These are phyloP conservation scores for Telopea speciosissima DNA, from an alignment of 177 flowering plant genomes.

Conservation along the genomic window DNA sequence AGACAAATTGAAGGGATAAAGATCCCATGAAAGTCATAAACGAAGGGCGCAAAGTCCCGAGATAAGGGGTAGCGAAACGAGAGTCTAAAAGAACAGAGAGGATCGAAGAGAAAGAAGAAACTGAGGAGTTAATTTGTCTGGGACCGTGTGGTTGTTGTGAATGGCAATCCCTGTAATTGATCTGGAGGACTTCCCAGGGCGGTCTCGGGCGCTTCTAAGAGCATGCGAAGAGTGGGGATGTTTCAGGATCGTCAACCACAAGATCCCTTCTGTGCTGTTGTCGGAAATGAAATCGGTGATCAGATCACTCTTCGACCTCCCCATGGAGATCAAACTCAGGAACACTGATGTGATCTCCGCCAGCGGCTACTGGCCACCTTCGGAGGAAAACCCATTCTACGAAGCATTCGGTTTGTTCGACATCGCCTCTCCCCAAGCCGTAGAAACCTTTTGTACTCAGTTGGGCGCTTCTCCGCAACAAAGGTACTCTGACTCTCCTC, in stretches of 20 bases:
- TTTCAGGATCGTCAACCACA: slow-evolving; percentile 50
- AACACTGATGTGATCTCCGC: slow-evolving; percentile 39
- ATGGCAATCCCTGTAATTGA: slow-evolving; percentile 40
- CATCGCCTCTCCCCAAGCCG: slow-evolving; percentile 27
- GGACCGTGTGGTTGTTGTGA: no score
- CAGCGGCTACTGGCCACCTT: slow-evolving; percentile 50
- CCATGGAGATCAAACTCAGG: slow-evolving; percentile 39
- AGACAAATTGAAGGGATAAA: no score
- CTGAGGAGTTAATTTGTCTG: no score
- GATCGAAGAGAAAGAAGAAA: no score
- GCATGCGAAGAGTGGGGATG: slow-evolving; percentile 54
- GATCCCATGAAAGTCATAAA: no score
- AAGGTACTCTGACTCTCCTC: slow-evolving; percentile 25
- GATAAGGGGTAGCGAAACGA: no score
- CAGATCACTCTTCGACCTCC: slow-evolving; percentile 38
- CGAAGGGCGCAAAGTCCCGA: no score
- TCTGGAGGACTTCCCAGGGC: slow-evolving; percentile 22
- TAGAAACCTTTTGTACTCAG: slow-evolving; percentile 39
- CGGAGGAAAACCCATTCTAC: slow-evolving; percentile 35
- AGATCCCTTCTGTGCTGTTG: slow-evolving; percentile 26
- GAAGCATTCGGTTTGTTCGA: slow-evolving; percentile 58
- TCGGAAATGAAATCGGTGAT: slow-evolving; percentile 45
- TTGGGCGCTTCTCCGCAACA: slow-evolving; percentile 47
- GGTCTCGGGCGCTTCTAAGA: slow-evolving; percentile 22
- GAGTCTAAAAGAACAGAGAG: not conserved